Evolutionary conservation across 805 yeast genomes (phyloP), one percentile per base, ranked within the genome.

Genomic region (Priceomyces melissophilus): DNA sequence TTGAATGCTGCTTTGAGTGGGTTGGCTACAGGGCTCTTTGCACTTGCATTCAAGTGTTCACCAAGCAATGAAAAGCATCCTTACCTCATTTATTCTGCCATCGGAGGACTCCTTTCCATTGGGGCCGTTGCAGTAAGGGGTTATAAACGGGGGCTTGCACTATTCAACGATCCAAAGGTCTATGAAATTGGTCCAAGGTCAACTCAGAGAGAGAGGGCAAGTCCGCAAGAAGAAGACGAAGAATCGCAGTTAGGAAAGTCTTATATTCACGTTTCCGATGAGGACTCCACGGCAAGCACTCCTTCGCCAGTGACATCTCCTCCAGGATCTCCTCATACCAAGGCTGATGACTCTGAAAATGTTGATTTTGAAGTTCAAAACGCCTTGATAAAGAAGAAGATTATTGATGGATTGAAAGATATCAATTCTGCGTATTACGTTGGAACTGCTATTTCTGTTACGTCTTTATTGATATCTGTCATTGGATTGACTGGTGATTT

Each of bases 61-160:
- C 79, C 86, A 14, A 49, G 60, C 4, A 55, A 65, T 29, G 80
- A 73, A 41, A 77, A 77, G 58, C 95, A 85, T 60, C 93, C 93
- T 14, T 85, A 84, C 57, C 71, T 85, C 54, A 54, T 85, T 10
- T 85, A 85, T 57, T 69, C 84, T 36, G 71, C 82, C n/a, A 37
- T 76, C 6, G 76, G 79, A n/a, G 71, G 72, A 26, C 78, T 80
- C 8, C 33, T 67, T 29, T 67, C 79, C 8, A 44, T 63, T n/a
- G 55, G 53, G 2, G 53, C 49, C 32, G 38, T 56, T 27, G 44
- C 41, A 37, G 50, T 47, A 31, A 48, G 45, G 16, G 46, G 53
- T 10, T 53, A 40, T 36, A 33, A 36, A 7, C 36, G 38, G 40
- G 63, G 58, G 27, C 38, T 41, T 35, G 48, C 47, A 17, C 37